Percentiles rank a stretch among this genome's conserved stretches.
phyloP scores from a whole-genome alignment of 331 rosid genomes.

The Dryas integrifolia region DNA sequence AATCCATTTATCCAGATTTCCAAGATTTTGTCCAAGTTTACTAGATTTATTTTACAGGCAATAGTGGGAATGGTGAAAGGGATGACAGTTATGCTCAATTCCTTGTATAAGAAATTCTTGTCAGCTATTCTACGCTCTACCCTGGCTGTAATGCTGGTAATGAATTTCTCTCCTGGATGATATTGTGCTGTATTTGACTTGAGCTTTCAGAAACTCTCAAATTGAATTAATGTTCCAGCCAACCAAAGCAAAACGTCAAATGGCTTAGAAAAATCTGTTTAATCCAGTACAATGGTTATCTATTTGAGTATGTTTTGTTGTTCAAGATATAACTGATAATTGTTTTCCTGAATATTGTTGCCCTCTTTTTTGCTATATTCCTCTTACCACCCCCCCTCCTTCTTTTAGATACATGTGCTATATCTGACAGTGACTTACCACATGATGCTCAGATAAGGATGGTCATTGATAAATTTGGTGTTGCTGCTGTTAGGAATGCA shows the following conservation, averaged over 20 bases:
- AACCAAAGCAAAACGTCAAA: background rate
- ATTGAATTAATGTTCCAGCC: background rate
- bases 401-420: background rate
- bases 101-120: conserved; percentile 55
- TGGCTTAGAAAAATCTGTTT: background rate
- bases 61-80: conserved; percentile 47
- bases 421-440: conserved; percentile 27
- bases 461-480: conserved; percentile 67
- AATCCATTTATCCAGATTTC: conserved; percentile 48
- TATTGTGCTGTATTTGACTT: conserved; percentile 24
- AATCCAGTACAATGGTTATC: background rate
- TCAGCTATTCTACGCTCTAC: conserved; percentile 64
- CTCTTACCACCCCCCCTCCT: too few species aligned
- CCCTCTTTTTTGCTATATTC: background rate
- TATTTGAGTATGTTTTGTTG: background rate
- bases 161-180: conserved; percentile 17
- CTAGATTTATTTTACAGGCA: conserved; percentile 42
- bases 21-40: conserved; percentile 42
- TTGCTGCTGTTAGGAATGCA: conserved; percentile 69
- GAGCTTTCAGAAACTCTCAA: background rate
- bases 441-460: conserved; percentile 55
- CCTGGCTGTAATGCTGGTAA: conserved; percentile 65
- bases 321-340: background rate
- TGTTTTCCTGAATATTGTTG: background rate
- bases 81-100: conserved; percentile 45